A percentile compares a stretch with the other conserved stretches of the same genome.
These are phyloP conservation scores for Populus tremula DNA, from an alignment of 345 rosid species.

Conservation along the genomic window DNA sequence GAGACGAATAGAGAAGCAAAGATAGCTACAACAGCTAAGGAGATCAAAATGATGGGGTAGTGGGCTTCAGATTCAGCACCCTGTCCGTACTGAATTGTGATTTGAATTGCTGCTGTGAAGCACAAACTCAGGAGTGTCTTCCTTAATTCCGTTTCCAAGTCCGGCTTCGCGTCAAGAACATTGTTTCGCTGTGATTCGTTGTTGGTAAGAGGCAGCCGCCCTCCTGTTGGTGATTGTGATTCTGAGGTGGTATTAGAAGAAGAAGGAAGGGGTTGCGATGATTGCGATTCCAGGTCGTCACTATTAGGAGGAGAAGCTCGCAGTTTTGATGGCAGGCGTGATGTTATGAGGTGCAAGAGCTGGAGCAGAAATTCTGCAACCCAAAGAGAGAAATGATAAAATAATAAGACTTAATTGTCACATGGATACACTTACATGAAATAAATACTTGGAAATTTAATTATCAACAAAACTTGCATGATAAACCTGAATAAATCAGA, in stretches of 20 bases:
- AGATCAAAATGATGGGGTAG: neutral
- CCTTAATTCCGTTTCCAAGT: neutral
- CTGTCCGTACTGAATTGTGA: neutral
- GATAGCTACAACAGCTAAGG: neutral
- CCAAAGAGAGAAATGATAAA: no score
- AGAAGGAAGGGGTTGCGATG: neutral
- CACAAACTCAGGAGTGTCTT: neutral
- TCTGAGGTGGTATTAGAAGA: neutral
- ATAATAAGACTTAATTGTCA: no score
- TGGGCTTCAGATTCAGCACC: neutral
- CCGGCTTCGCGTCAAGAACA: neutral
- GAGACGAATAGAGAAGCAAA: neutral
- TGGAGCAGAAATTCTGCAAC: no score
- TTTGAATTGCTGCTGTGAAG: neutral
- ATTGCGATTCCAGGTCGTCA: no score
- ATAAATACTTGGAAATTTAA: no score
- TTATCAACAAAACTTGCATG: no score
- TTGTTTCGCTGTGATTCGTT: neutral
- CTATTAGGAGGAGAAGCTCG: no score
- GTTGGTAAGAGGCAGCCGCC: neutral
- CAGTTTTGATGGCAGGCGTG: no score
- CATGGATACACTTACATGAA: no score
- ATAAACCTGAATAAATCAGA: no score
- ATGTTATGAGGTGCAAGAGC: no score
- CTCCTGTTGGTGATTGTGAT: neutral